Percentiles rank a stretch among this genome's conserved stretches.
Conservation (phyloP, 2,329 filamentous ascomycete species). For the Cordyceps cateniannulata region DNA sequence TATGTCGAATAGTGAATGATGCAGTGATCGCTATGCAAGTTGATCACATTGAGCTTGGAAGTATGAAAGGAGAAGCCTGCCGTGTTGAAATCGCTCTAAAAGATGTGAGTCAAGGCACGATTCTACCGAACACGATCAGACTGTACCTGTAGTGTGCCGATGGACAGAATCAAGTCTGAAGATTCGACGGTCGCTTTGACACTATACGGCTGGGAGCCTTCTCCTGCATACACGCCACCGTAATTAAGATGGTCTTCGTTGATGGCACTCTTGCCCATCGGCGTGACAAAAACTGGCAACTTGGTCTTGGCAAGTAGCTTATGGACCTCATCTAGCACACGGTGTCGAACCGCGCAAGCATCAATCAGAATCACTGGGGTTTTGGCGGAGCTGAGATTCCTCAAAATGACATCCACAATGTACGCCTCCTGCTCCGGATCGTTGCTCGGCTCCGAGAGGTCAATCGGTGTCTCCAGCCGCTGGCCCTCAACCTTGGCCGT, state of each 20-base stretch:
- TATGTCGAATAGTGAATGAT: conserved; percentile 74
- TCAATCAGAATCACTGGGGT: conserved; percentile 76
- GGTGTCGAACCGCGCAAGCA: conserved; percentile 73
- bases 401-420: conserved; percentile 72
- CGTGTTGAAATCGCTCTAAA: conserved; percentile 71
- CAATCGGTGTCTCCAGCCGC: conserved; percentile 62
- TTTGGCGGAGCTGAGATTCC: conserved; percentile 65
- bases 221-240: conserved; percentile 80
- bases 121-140: neutral
- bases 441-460: conserved; percentile 58
- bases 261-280: conserved; percentile 83
- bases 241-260: conserved; percentile 71
- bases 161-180: conserved; percentile 63
- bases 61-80: conserved; percentile 76
- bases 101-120: neutral
- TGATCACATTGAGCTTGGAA: conserved; percentile 69
- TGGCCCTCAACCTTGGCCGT: conserved; percentile 68
- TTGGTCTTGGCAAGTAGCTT: conserved; percentile 65
- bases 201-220: conserved; percentile 58
- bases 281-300: conserved; percentile 78
- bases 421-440: conserved; percentile 69
- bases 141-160: conserved; percentile 54
- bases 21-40: conserved; percentile 70
- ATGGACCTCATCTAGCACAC: conserved; percentile 65
- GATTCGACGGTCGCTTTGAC: conserved; percentile 59